Evolutionary conservation across 75 land plant genomes (phyloP), one percentile per base, ranked within the genome.

Genomic region (Sequoiadendron giganteum): DNA sequence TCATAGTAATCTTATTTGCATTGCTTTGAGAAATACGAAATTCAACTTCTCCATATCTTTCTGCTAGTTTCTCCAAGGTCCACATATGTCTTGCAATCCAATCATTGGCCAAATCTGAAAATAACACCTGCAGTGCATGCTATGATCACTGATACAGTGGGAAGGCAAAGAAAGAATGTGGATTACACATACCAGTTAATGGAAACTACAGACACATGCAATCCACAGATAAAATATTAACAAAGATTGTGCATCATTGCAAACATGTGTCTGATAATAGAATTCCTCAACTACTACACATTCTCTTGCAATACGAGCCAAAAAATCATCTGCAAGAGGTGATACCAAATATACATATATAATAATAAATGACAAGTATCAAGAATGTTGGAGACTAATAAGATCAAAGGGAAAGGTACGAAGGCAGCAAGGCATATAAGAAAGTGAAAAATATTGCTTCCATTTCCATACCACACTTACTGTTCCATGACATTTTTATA

Each of bases 11-110:
- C 54, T 93, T 96, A 78, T 90, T 89, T 15, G 93, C 85, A 91
- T 93, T 90, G 72, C 94, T 88, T 88, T 98, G 99, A 42, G 97
- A 98, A 45, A 98, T 95, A 88, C 88, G 95, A 84, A 98, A 98
- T 38, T 90, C 88, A 86, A 91, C 88, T 65, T 98, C 96, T 52
- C 99, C 99, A 90, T 94, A 97, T 77, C 91, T 91, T 43, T 87
- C 56, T 70, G 90, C 86, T 18, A 98, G 89, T 83, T 95, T 92
- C n/a, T 93, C 93, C 38, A 91, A 65, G 85, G 95, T 95, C 99
- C 99, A 98, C 47, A 85, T 93, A 84, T 87, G 85, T 86, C 89
- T 96, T 84, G 99, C 99, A 72, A 95, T 94, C 99, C 99, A 98
- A 75, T 86, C 93, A 77, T 95, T 93, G 30, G 95, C 93, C 89